Base-by-base conservation (phyloP, 306 rosid genomes). In the Inga leiocalycina region DNA sequence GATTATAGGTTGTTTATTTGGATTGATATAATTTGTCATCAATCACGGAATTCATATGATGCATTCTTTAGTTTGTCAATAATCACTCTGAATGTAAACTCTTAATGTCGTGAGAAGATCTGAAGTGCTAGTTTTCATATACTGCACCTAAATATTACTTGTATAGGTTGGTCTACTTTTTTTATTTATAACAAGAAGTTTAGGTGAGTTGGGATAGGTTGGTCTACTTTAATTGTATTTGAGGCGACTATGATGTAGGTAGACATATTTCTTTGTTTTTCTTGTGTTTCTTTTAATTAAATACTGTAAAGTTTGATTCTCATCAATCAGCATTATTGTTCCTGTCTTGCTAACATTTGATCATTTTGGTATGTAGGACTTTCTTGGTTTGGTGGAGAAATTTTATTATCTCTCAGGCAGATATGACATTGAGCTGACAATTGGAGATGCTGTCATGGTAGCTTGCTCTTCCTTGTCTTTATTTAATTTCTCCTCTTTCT, bases 401-500 rank as follows among this genome's bases (percentile, higher is more conserved):
- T 86, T 97, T 79, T 94, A 86, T 86, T 97, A 97, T 89, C 94
- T 92, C 68, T 94, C 99, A 0, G 98, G 98, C 80, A 90, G 80
- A 77, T 97, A 97, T 88, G 98, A 89, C 83, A 86, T 92, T 88
- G 94, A 94, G 80, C 88, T 97, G 74, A 91, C 92, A 45, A 91
- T 97, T 83, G 99, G 99, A 27, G 99, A 97, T 88, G 86, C 97
- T 82, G 93, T 90, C 86, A 97, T 97, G 99, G 99, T 97, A 90
- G 64, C 46, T 66, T 78, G 79, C 85, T n/a, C 81, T 67, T 43
- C 79, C 67, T 39, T 78, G 73, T 79, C 24, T 44, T 44, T 52
- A 22, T 76, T 46, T 13, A 45, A 19, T 70, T 71, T 22, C 75
- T 46, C 3, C 30, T 7, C 46, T 65, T 77, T 34, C 32, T 35